Evolutionary conservation across 257 asterid genomes (phyloP).

Genomic region (Petrea volubilis): DNA sequence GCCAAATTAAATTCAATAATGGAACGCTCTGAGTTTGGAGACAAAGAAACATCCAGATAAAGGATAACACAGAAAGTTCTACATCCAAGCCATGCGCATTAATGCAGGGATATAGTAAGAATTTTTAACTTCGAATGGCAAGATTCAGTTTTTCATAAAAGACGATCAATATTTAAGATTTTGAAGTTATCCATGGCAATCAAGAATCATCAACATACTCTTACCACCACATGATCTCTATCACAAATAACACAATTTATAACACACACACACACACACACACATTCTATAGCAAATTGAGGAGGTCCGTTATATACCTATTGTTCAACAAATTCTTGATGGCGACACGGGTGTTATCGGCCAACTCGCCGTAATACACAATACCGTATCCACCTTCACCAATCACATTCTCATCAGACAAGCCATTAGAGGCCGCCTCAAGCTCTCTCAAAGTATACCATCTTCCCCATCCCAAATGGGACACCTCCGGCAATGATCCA

Average conservation of each 20-base stretch:
- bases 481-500: constrained; percentile 89
- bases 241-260: background rate
- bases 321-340: constrained; percentile 91
- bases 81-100: no score
- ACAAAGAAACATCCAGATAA: no score
- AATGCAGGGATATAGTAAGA: no score
- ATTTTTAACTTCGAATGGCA: no score
- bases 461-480: constrained; percentile 98
- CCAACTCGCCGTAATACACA: constrained; percentile 73
- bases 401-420: constrained; percentile 84
- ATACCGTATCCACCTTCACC: constrained; percentile 99
- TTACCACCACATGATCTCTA: background rate
- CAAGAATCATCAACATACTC: constrained; percentile 1
- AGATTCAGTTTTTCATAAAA: no score
- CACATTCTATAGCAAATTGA: background rate
- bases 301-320: constrained; percentile 42
- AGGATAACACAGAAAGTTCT: no score
- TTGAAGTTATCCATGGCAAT: background rate
- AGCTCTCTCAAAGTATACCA: constrained; percentile 98
- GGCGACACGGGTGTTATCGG: constrained; percentile 77
- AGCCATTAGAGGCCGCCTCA: constrained; percentile 91
- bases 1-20: no score
- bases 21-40: no score
- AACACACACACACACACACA: no score
- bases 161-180: no score